These are phyloP conservation scores for Athelia psychrophila DNA, from an alignment of 1,284 basidiomycete species.

Conservation along the genomic window DNA sequence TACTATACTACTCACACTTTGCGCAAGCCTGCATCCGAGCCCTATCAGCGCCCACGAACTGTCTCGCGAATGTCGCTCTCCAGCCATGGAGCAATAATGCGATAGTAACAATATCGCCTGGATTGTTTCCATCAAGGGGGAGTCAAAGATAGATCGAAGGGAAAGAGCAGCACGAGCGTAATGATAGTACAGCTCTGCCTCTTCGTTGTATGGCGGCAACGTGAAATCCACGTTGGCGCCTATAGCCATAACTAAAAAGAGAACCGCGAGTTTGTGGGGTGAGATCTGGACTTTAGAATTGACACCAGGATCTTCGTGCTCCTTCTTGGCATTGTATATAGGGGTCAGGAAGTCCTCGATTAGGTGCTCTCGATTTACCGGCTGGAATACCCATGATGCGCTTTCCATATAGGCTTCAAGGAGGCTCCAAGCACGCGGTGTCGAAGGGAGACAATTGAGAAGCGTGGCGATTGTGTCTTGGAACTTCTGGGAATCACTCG, in stretches of 20 bases:
- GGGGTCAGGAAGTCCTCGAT: constrained; percentile 61
- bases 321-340: constrained; percentile 52
- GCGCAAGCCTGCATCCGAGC: constrained; percentile 51
- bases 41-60: constrained; percentile 49
- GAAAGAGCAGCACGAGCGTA: constrained; percentile 55
- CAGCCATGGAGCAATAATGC: constrained; percentile 51
- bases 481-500: constrained; percentile 20
- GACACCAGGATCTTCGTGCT: constrained; percentile 28
- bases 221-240: constrained; percentile 65
- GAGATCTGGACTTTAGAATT: constrained; percentile 28
- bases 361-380: constrained; percentile 62
- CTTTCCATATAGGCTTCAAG: constrained; percentile 70
- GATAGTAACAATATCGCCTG: constrained; percentile 57
- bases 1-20: constrained; percentile 41
- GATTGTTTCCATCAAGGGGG: constrained; percentile 58
- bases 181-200: constrained; percentile 60
- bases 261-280: constrained; percentile 53
- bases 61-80: constrained; percentile 49
- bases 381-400: constrained; percentile 56
- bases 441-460: constrained; percentile 45
- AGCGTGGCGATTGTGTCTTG: constrained; percentile 39
- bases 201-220: constrained; percentile 51
- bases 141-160: constrained; percentile 57
- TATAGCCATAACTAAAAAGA: constrained; percentile 57
- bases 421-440: constrained; percentile 58